Evolutionary conservation across 2,329 filamentous ascomycete species (phyloP).

Genomic region (Fusarium pilosicola): DNA sequence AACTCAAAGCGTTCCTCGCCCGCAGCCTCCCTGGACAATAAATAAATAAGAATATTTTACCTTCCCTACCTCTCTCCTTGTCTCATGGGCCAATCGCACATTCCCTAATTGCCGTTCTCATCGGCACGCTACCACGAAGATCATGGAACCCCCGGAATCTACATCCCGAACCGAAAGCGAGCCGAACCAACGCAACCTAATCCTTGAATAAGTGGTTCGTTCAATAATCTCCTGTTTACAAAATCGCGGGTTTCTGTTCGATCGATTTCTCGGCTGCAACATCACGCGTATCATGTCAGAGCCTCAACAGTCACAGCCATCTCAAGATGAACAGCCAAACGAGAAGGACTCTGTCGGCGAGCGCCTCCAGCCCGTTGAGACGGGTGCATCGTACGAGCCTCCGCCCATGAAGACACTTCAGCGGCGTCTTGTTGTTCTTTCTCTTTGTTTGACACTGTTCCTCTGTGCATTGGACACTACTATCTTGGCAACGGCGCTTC

Average conservation of each 20-base stretch:
- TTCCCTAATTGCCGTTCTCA: not conserved
- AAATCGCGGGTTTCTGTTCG: slow-evolving; percentile 8
- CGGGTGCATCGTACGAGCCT: slow-evolving; percentile 32
- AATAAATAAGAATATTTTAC: accelerated
- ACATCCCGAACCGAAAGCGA: slow-evolving; percentile 11
- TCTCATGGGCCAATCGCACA: not conserved
- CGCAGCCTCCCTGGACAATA: too few species aligned
- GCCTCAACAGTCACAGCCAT: slow-evolving; percentile 2
- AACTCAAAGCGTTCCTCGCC: not conserved
- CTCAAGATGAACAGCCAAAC: slow-evolving; percentile 10
- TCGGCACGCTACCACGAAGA: not conserved
- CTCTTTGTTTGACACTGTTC: slow-evolving; percentile 42
- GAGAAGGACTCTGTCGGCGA: slow-evolving; percentile 13
- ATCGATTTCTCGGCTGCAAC: not conserved
- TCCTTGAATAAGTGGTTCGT: not conserved
- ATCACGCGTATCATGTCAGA: slow-evolving; percentile 15
- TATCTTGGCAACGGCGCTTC: slow-evolving; percentile 44
- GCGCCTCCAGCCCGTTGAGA: slow-evolving; percentile 32
- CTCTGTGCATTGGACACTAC: slow-evolving; percentile 43
- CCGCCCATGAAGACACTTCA: slow-evolving; percentile 34
- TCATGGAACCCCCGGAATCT: not conserved
- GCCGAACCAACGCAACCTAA: not conserved
- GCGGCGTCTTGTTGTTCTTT: slow-evolving; percentile 37
- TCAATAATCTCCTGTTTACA: slow-evolving; percentile 13
- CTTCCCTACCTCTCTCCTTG: not conserved